Conservation (phyloP, 768 basidiomycete species). For the Lentinula detonsa region DNA sequence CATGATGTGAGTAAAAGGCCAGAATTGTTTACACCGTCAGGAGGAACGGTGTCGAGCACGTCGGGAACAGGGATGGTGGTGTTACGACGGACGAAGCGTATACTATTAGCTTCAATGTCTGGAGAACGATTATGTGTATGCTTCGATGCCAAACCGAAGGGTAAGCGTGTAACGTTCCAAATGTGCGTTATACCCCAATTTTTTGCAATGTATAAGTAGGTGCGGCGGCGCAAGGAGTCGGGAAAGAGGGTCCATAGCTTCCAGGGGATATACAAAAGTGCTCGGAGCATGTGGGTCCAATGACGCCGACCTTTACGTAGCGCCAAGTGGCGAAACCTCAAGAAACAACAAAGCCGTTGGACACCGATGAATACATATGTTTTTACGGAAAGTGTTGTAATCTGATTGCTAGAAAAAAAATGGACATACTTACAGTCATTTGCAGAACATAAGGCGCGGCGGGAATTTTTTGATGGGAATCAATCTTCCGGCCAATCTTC, state of each 20-base stretch:
- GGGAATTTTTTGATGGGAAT: no score
- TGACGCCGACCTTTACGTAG: no score
- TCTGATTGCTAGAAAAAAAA: no score
- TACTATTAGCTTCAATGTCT: conserved; percentile 13
- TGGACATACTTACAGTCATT: no score
- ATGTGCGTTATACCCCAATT: background rate
- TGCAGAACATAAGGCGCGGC: no score
- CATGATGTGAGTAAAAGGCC: conserved; percentile 14
- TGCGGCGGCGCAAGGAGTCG: background rate
- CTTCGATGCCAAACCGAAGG: background rate
- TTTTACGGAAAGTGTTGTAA: no score
- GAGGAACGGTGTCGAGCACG: conserved; percentile 9
- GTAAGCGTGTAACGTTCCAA: background rate
- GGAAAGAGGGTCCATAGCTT: background rate
- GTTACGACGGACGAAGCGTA: conserved; percentile 16
- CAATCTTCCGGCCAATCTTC: no score
- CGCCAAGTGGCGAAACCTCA: no score
- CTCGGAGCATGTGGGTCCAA: background rate
- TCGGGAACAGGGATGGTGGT: conserved; percentile 18
- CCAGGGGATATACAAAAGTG: background rate
- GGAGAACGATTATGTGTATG: background rate
- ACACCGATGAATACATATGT: no score
- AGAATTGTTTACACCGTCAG: background rate
- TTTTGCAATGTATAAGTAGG: background rate
- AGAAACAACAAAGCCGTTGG: no score